Evolutionary conservation across 805 yeast species (phyloP), one percentile per base, ranked within the genome.

Genomic region (Yamadazyma olivae): DNA sequence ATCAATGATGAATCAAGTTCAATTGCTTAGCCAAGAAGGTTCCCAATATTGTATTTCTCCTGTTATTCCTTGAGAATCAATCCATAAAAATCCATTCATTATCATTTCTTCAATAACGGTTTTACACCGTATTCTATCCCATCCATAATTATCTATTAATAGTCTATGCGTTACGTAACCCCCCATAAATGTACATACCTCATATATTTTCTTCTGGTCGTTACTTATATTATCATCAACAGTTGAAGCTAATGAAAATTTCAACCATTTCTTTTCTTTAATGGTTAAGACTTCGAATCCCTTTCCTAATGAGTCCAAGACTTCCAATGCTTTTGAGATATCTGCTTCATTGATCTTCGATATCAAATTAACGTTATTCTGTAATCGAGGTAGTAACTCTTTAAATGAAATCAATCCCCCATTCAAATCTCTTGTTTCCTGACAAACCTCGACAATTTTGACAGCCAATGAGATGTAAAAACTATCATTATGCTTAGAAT

Each of bases 51-150:
- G 64, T 10, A 48, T 51, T 45, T 75, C 81, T 53, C 57, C 13
- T 54, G 57, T 19, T 8, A 21, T 5, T 3, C 32, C 36, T 17
- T 27, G 27, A 24, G 35, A 14, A 54, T 90, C 98, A 1, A 89
- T 63, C 99, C 99, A 91, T 10, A 91, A 61, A 36, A 88, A 68
- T 3, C 98, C 97, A 33, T 72, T 72, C 44, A 83, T 70, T 1
- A 90, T 83, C 87, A 91, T 79, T 30, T 84, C 91, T 25, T 84
- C 81, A 4, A 91, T 52, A 4, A 80, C 81, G 0, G 79, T 62
- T 43, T 71, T 71, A 35, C 85, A 71, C 37, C 96, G 64, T 2
- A 75, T 63, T 2, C 53, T 52, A 33, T 73, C 77, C 99, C 99
- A 91, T 1, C 70, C 70, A 40, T 81, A 75, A 51, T 91, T 93